phyloP scores from a whole-genome alignment of 2,329 filamentous ascomycete species.

The Bimuria novae-zelandiae region DNA sequence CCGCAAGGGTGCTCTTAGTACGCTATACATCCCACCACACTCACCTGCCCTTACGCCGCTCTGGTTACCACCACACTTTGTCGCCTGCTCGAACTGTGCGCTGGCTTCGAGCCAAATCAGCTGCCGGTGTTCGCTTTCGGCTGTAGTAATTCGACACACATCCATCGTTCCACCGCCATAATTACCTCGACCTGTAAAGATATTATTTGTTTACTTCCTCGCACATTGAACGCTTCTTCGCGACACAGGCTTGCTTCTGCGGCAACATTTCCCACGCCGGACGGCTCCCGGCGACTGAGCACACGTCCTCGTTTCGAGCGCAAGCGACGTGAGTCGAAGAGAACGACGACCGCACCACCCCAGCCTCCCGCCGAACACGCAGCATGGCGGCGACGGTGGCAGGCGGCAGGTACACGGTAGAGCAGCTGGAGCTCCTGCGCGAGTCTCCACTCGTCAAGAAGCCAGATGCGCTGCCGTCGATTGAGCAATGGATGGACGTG shows the following conservation, averaged over 20 bases:
- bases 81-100: background rate
- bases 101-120: background rate
- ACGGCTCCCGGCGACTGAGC: constrained; percentile 11
- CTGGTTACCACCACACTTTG: background rate
- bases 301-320: constrained; percentile 6
- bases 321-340: constrained; percentile 9
- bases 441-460: constrained; percentile 83
- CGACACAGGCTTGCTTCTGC: constrained; percentile 20
- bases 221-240: constrained; percentile 25
- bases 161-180: constrained; percentile 18
- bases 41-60: constrained; percentile 3
- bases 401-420: constrained; percentile 66
- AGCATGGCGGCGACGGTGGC: constrained; percentile 31
- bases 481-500: constrained; percentile 96
- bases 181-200: constrained; percentile 15
- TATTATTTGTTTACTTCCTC: constrained; percentile 17
- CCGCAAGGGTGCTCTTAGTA: constrained; percentile 23
- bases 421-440: constrained; percentile 75
- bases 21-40: constrained; percentile 8
- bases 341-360: constrained; percentile 21
- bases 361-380: constrained; percentile 12
- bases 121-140: constrained; percentile 3
- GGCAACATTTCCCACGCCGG: constrained; percentile 21
- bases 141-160: constrained; percentile 11
- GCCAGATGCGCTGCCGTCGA: constrained; percentile 76